Conservation (phyloP, 192 early-diverging fungal genomes). For the Diversispora epigaea region DNA sequence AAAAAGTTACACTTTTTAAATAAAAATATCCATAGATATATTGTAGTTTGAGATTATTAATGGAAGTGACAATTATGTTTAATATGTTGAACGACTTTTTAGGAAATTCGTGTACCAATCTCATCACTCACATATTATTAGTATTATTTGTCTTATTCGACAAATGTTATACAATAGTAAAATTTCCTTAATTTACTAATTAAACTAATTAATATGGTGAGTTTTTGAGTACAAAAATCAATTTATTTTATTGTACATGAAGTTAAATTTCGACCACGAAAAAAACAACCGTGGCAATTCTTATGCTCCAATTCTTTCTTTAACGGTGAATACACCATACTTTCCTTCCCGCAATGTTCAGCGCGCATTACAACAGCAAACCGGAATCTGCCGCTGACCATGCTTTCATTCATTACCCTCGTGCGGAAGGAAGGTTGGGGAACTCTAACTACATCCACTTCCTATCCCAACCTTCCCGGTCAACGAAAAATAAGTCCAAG, state of each 20-base stretch:
- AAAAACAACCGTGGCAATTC: background rate
- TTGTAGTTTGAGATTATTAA: too few species aligned
- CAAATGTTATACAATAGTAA: too few species aligned
- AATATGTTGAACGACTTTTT: background rate
- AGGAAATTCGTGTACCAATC: slow-evolving; percentile 1
- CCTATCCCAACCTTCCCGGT: slow-evolving; percentile 12
- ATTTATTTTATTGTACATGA: background rate
- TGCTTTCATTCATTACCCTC: slow-evolving; percentile 8
- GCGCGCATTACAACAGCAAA: slow-evolving; percentile 1
- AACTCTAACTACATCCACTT: background rate
- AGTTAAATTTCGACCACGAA: slow-evolving; percentile 4
- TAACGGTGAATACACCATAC: slow-evolving; percentile 23
- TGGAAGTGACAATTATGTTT: too few species aligned
- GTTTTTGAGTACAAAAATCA: slow-evolving; percentile 9
- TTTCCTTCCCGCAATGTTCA: slow-evolving; percentile 23
- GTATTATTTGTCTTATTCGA: too few species aligned
- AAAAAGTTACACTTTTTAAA: too few species aligned
- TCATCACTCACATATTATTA: background rate
- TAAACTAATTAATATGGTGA: background rate
- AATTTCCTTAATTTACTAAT: too few species aligned
- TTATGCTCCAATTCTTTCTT: slow-evolving; percentile 9
- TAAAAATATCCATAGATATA: too few species aligned
- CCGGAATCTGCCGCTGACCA: slow-evolving; percentile 24
- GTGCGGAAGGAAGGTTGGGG: slow-evolving; percentile 18
- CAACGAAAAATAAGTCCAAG: background rate